Base-by-base conservation (phyloP, 2,329 filamentous ascomycete genomes). In the Fonsecaea nubica region DNA sequence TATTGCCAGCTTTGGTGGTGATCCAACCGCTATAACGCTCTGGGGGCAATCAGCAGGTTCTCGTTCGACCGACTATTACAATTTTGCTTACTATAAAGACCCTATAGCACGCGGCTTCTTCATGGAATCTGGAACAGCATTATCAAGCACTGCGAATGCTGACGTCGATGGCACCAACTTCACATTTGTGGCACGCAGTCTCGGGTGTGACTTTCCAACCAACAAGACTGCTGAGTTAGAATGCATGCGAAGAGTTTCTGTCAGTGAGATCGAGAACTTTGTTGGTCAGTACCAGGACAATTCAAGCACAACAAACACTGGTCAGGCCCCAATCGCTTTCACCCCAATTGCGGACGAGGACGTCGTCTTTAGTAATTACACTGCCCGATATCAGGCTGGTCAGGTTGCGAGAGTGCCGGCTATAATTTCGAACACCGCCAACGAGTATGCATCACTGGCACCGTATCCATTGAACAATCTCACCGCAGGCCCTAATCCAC, bases 1-100 rank as follows among this genome's bases (percentile, higher is more conserved):
- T 71, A 82, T 86, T 30, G 78, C 72, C 8, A 74, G 75, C 0
- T 87, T 87, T 68, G 84, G 84, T 18, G 85, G 85, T 15, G 81
- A 85, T 66, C 75, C 80, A 1, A 57, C 73, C 1, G 74, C 75
- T n/a, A 83, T 85, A 67, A 78, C 78, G 0, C 75, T 84, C 18
- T 82, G 80, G 72, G 84, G 84, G 12, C 80, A 84, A 45, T 83
- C 81, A 36, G 82, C 84, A 50, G 57, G 57, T 12, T 59, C 57
- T 59, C 40, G 57, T 25, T 38, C 38, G 13, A 58, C 54, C 12
- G 64, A 64, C 48, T 50, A 48, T 35, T 58, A 74, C 70, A 65
- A 62, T 15, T 69, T 57, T 65, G 66, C 69, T 13, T 77, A 69
- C 40, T 70, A 67, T 15, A 63, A 76, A 4, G 69, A 75, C 53